A percentile compares a stretch with the other conserved stretches of the same genome.
These are phyloP conservation scores for Zea mays DNA, from an alignment of 176 grass and related monocot species.

Conservation along the genomic window Zm-B73-REFERENCE-NAM-5.0 NC_050104.1:21439001-21439500, in stretches of 20 bases:
- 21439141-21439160: constrained; percentile 79
- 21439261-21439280: constrained; percentile 65
- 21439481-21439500: no score
- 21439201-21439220: constrained; percentile 81
- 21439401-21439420: not conserved
- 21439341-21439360: not conserved
- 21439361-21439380: no score
- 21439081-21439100: constrained; percentile 11
- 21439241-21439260: constrained; percentile 81
- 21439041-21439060: not conserved
- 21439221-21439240: constrained; percentile 69
- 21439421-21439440: not conserved
- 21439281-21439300: constrained; percentile 62
- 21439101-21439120: constrained; percentile 39
- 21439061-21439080: not conserved
- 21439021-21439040: not conserved
- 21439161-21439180: constrained; percentile 95
- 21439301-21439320: constrained; percentile 93
- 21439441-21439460: not conserved
- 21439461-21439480: no score
- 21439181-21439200: constrained; percentile 86
- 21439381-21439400: no score
- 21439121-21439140: constrained; percentile 83
- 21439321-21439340: constrained; percentile 57
- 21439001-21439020: constrained; percentile 91